Base-by-base conservation (phyloP, 2,329 filamentous ascomycete species). In the Phialocephala sp. region DNA sequence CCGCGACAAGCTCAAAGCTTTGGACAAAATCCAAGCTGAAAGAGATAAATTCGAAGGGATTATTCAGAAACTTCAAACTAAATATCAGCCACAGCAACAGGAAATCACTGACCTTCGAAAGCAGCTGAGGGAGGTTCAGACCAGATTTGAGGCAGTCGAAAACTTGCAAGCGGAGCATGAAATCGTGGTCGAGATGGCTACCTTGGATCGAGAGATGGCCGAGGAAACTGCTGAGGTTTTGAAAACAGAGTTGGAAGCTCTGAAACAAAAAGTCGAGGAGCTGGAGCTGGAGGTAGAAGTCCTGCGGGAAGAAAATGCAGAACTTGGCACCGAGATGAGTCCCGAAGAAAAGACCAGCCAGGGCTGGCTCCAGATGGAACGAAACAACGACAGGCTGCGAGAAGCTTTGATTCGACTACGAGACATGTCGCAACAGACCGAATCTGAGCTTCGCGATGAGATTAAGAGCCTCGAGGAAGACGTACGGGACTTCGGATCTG, bases 141-240 rank as follows among this genome's bases (percentile, higher is more conserved):
- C 83, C 22, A 87, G 86, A 57, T 83, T 93, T 22, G 88, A 91
- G 64, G 82, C 87, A 24, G 82, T 95, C 2, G 91, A 94, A 71
- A 83, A 85, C 36, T 82, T 91, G 62, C 90, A 95, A 75, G 91
- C 91, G 8, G 93, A 97, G 71, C 89, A 96, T 77, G 95, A 98
- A 36, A 86, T 89, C 3, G 87, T 91, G 8, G 80, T 97, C 74
- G 95, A 99, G 79, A 87, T 95, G 78, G 93, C 93, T 8, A 90
- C 92, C 0, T 82, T 99, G 32, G 95, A 99, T 76, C 88, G 92
- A 54, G 94, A 99, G 78, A 97, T 98, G 91, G 95, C 95, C 0
- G 94, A 99, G 77, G 94, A 97, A 78, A 93, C 89, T 52, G 90
- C 92, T 0, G 95, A 98, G 71, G 88, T 90, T 20, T 83, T 91